Evolutionary conservation across 306 rosid genomes (phyloP), one percentile per base, ranked within the genome.

Genomic region (Cicer judaicum): DNA sequence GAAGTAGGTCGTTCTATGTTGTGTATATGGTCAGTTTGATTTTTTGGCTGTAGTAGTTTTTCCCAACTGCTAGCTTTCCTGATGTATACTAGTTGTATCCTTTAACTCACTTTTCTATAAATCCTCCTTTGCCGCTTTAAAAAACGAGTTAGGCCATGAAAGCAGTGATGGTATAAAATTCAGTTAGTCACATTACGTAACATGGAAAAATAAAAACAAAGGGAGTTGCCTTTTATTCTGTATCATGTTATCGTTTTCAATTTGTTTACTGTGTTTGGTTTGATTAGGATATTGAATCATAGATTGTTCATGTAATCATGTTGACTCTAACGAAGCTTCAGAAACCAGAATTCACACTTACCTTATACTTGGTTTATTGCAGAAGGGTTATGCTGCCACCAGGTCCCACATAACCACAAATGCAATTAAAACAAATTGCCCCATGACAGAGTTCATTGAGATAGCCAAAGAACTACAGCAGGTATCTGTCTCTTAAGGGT

Each of bases 381-480:
- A 90, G 99, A 89, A 85, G 80, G 99, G 93, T 34, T 92, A 82
- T 88, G 93, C 88, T 71, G 97, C 61, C 16, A 86, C 95, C 85
- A 90, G 96, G 87, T 94, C 99, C 16, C 98, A 94, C 83, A 92
- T 94, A 74, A 73, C 62, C 59, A 71, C 87, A 53, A 94, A 94
- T 67, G 95, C 93, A 65, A 82, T 94, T 39, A 92, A 94, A 86
- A 92, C 97, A n/a, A 90, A 90, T 87, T 90, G 99, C 64, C 84
- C 92, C 12, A 92, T 92, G 99, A 83, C 88, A 53, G 93, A 70
- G 69, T 89, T 94, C 89, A 83, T 89, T 73, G 81, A 82, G 70
- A 92, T 94, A 68, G 92, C 96, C 68, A 87, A 84, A 80, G 86
- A 89, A 84, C 88, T 94, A 39, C 8, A 70, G 53, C 71, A 59